Base-by-base conservation (phyloP, 306 rosid genomes). In the Styphnolobium japonicum region DNA sequence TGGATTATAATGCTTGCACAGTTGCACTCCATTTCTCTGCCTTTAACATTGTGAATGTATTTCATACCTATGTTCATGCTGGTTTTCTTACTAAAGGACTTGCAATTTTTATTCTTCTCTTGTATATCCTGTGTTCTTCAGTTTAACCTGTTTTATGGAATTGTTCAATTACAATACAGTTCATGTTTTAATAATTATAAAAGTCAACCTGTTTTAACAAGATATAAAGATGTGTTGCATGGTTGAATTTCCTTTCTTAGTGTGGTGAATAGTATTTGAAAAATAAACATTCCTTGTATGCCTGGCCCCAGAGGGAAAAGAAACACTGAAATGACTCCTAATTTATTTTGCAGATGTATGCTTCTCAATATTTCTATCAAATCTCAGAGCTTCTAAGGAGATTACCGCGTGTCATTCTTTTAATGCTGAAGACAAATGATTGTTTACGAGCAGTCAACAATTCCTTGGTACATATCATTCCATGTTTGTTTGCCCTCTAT, bases 371-470 rank as follows among this genome's bases (percentile, higher is more conserved):
- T 88, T 89, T 95, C 82, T 73, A 91, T 71, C 90, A 95, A 87
- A 95, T 95, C 73, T 86, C 99, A 3, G 98, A 95, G 88, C 99
- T 95, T 75, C 85, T 95, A 10, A 85, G 96, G 88, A 91, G 96
- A 89, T 70, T 95, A 55, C 99, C 99, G 0, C 97, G 97, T 33
- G 99, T 87, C 65, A 91, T 95, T 84, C 90, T 95, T 80, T 83
- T 95, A 75, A 91, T 95, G 99, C 88, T 95, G 90, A 95, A 95
- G 88, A 95, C 99, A 64, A 95, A 95, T 84, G 99, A 95, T 77
- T 95, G 99, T 81, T 86, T 95, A 80, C 88, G 98, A 73, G 83
- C 99, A 36, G 99, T 95, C 78, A 95, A 89, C 84, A 93, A 89
- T 67, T 29, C 85, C 62, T 88, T 95, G 99, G 99, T 95, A 93